These are phyloP conservation scores for Thyridium curvatum DNA, from an alignment of 2,329 filamentous ascomycete genomes.

Conservation along the genomic window DNA sequence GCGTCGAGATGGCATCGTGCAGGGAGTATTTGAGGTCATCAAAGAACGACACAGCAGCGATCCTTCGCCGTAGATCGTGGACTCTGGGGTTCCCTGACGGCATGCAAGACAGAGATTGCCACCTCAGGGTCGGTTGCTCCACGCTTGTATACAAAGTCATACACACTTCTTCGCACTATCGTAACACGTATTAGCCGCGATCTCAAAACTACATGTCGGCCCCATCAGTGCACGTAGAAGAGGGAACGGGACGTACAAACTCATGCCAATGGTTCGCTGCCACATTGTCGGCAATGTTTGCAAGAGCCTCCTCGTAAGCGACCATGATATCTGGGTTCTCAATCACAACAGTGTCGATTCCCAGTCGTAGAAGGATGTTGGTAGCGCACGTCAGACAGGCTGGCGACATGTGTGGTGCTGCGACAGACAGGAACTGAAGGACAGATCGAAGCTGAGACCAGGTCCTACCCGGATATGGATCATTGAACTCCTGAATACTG, in stretches of 20 bases:
- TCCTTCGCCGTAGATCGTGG: slow-evolving; percentile 57
- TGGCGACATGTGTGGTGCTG: slow-evolving; percentile 25
- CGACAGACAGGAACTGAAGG: slow-evolving; percentile 31
- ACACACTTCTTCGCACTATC: slow-evolving; percentile 44
- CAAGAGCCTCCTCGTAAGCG: slow-evolving; percentile 34
- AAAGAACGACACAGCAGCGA: slow-evolving; percentile 61
- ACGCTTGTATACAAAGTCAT: slow-evolving; percentile 40
- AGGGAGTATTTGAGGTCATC: slow-evolving; percentile 35
- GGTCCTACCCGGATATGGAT: slow-evolving; percentile 23
- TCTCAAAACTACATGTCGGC: no score
- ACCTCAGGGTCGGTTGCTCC: slow-evolving; percentile 43
- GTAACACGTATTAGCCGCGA: no score
- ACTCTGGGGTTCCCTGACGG: slow-evolving; percentile 42
- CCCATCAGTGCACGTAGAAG: no score
- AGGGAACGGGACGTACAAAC: slow-evolving; percentile 27
- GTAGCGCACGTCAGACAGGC: slow-evolving; percentile 26
- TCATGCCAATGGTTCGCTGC: slow-evolving; percentile 24
- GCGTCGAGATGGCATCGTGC: slow-evolving; percentile 30
- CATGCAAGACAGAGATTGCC: slow-evolving; percentile 52
- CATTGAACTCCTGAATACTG: slow-evolving; percentile 11
- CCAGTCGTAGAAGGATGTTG: slow-evolving; percentile 46
- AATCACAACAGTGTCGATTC: slow-evolving; percentile 44
- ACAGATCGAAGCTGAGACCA: slow-evolving; percentile 40
- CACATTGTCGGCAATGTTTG: slow-evolving; percentile 35
- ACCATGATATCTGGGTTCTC: slow-evolving; percentile 33